Evolutionary conservation across 1,284 basidiomycete genomes (phyloP).

Genomic region (Irpex lacteus): DNA sequence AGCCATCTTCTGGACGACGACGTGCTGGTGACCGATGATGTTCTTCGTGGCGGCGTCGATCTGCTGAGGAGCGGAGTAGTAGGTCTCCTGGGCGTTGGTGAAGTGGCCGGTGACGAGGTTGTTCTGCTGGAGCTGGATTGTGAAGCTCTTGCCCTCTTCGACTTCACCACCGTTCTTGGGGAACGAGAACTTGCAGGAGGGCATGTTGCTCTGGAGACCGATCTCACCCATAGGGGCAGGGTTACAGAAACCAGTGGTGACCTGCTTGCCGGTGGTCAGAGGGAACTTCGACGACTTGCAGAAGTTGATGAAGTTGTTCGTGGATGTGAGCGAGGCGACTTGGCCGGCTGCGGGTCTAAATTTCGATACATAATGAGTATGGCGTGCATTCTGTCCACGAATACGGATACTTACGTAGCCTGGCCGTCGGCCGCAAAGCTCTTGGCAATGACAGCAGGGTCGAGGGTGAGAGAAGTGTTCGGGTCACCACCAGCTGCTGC

Average conservation of each 20-base stretch:
- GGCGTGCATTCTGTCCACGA: neutral
- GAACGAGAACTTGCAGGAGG: constrained; percentile 54
- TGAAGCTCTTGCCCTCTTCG: constrained; percentile 52
- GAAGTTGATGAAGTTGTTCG: constrained; percentile 60
- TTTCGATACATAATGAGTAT: neutral
- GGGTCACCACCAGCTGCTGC: constrained; percentile 17
- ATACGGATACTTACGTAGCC: constrained; percentile 22
- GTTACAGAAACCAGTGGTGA: constrained; percentile 58
- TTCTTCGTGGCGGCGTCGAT: constrained; percentile 50
- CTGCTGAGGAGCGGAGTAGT: constrained; percentile 63
- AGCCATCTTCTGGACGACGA: constrained; percentile 55
- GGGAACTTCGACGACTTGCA: constrained; percentile 33
- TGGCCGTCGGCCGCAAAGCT: constrained; percentile 38
- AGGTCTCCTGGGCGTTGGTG: constrained; percentile 56
- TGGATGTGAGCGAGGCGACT: constrained; percentile 41
- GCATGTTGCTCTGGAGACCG: constrained; percentile 53
- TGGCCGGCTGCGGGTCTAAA: constrained; percentile 38
- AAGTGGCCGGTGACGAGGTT: constrained; percentile 63
- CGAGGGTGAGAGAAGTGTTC: constrained; percentile 30
- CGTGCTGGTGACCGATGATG: constrained; percentile 62
- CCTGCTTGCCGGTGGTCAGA: constrained; percentile 43
- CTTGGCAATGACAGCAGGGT: constrained; percentile 24
- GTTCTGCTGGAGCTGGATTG: constrained; percentile 51
- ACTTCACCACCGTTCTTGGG: constrained; percentile 55
- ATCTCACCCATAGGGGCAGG: constrained; percentile 62